A percentile compares a stretch with the other conserved stretches of the same genome.
These are phyloP conservation scores for Phycomyces blakesleeanus DNA, from an alignment of 192 early-diverging fungal genomes.

Conservation along the genomic window DNA sequence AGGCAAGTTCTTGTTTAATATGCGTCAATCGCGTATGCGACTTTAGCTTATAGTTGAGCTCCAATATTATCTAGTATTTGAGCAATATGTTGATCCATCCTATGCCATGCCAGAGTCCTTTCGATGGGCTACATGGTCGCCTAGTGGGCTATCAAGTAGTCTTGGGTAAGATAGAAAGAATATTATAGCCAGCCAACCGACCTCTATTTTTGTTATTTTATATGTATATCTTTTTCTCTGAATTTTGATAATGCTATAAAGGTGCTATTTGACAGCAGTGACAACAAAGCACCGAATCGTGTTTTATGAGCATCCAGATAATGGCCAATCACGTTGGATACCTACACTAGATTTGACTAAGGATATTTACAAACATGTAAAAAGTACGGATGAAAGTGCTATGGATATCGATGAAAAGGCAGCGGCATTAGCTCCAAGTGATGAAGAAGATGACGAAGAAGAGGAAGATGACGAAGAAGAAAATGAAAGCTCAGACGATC, in stretches of 20 bases:
- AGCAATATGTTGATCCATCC: background rate
- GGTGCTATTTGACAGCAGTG: conserved; percentile 8
- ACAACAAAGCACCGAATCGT: conserved; percentile 11
- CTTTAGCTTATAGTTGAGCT: too few relatives aligned
- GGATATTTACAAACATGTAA: background rate
- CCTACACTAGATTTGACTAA: background rate
- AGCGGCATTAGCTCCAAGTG: background rate
- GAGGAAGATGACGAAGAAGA: background rate
- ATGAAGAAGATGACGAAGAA: background rate
- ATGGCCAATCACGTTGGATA: conserved; percentile 3
- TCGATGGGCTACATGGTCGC: conserved; percentile 15
- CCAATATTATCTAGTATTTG: background rate
- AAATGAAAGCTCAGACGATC: background rate
- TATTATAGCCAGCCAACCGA: too few relatives aligned
- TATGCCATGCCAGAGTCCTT: conserved; percentile 7
- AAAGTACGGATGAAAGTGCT: background rate
- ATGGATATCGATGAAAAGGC: background rate
- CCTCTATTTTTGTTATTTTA: too few relatives aligned
- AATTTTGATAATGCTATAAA: too few relatives aligned
- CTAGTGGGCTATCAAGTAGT: background rate
- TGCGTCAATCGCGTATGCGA: background rate
- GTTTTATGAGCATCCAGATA: background rate
- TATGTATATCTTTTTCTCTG: too few relatives aligned
- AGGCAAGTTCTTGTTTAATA: background rate
- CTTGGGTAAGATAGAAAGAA: conserved; percentile 5